Evolutionary conservation across 768 basidiomycete species (phyloP), one percentile per base, ranked within the genome.

Genomic region (Melanogaster broomeanus): DNA sequence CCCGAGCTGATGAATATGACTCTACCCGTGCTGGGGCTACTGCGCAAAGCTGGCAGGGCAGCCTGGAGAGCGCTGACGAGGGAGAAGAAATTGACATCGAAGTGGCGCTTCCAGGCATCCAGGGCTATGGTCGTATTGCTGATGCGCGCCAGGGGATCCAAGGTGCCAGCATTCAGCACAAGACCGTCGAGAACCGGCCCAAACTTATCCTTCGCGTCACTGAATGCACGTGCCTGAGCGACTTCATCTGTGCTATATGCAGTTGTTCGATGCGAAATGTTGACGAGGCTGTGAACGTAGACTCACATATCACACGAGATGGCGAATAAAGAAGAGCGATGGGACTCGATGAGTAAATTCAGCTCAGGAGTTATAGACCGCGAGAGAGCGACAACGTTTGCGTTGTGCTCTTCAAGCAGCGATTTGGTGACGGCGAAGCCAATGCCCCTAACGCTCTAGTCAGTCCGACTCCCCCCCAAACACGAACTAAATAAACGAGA

Each of bases 41-140:
- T 72, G 34, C 87, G 84, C 53, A 98, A 73, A 52, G 81, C 73
- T 5, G 93, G 91, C 3, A 93, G 72, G 13, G 84, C 72, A 11
- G 78, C 76, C 58, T 85, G 79, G 28, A 94, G 61, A 21, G 89
- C 80, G 30, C 83, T 79, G 40, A 96, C 72, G 18, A 91, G 76
- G 2, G 93, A 90, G 73, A 93, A 91, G 69, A 96, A 87, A 69
- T 95, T 96, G 70, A 90, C 76, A 58, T 94, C 87, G 64, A 96
- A 92, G 61, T 85, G 79, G 21, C 65, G 60, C 62, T 81, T 86
- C 90, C 90, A 92, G 19, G 72, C 70, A 47, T 81, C 75, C 34
- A 87, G 56, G 15, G 77, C 66, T n/a, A 70, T 62, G 9, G 77
- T 74, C 31, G 74, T 69, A 41, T 81, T 78, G 15, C 69, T 76